Percentiles rank a stretch among this genome's conserved stretches.
Evolutionary conservation across 1,139 yeast genomes (phyloP).

Genomic region (Diutina scorzettiae): DNA sequence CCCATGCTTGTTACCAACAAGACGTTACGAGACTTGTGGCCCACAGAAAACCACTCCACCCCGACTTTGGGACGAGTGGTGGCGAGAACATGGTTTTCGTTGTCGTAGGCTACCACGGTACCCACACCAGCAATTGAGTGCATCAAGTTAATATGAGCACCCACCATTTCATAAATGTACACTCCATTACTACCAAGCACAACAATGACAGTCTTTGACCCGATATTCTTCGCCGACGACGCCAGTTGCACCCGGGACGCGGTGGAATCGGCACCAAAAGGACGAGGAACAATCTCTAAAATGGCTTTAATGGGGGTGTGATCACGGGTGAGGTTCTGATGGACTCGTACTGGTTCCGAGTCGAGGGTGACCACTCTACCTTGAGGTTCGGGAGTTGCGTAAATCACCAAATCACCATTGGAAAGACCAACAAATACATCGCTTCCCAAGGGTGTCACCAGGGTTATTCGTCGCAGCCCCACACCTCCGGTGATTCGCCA

Average conservation of each 20-base stretch:
- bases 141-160: background rate
- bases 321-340: background rate
- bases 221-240: background rate
- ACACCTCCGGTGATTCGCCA: background rate
- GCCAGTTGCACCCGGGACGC: background rate
- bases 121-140: background rate
- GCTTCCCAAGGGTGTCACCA: background rate
- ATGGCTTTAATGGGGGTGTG: background rate
- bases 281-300: background rate
- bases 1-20: background rate
- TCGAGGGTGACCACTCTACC: background rate
- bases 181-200: background rate
- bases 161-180: background rate
- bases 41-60: background rate
- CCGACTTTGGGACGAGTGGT: background rate
- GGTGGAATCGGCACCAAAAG: background rate
- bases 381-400: background rate
- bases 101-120: background rate
- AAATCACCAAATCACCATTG: background rate
- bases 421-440: background rate
- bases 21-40: background rate
- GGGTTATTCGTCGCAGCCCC: slow-evolving; percentile 3
- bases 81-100: background rate
- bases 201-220: background rate
- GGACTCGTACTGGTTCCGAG: background rate